These are phyloP conservation scores for Mycosphaerella arachidis DNA, from an alignment of 2,329 filamentous ascomycete species.

Conservation along the genomic window DNA sequence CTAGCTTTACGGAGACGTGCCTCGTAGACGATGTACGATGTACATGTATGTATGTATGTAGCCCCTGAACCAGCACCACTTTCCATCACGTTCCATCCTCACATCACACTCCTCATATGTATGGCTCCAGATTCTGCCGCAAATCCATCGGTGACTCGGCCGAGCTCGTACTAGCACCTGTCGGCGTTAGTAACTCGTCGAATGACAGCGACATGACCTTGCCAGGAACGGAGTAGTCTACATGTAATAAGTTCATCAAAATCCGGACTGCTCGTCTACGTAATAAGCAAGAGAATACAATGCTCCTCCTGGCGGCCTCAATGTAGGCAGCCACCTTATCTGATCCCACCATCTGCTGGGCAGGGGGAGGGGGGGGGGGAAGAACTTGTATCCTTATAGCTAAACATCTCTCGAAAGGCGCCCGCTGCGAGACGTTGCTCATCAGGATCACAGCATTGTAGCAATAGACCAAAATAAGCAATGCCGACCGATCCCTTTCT, in stretches of 20 bases:
- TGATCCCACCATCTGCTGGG: neutral
- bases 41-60: too few relatives aligned
- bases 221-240: neutral
- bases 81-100: too few relatives aligned
- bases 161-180: neutral
- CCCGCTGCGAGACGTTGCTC: neutral
- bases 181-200: neutral
- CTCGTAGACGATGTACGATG: neutral
- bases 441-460: neutral
- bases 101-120: neutral
- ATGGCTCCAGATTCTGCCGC: neutral
- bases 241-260: neutral
- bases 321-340: neutral
- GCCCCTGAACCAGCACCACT: neutral
- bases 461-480: neutral
- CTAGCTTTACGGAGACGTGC: neutral
- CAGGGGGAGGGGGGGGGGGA: too few relatives aligned
- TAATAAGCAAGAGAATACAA: neutral
- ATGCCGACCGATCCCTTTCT: slow-evolving; percentile 22
- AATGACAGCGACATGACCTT: neutral
- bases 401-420: neutral
- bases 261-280: neutral
- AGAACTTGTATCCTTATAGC: neutral
- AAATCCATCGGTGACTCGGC: neutral
- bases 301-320: neutral